Evolutionary conservation across 2,329 filamentous ascomycete species (phyloP), one percentile per base, ranked within the genome.

Genomic region (Didymella glomerata): DNA sequence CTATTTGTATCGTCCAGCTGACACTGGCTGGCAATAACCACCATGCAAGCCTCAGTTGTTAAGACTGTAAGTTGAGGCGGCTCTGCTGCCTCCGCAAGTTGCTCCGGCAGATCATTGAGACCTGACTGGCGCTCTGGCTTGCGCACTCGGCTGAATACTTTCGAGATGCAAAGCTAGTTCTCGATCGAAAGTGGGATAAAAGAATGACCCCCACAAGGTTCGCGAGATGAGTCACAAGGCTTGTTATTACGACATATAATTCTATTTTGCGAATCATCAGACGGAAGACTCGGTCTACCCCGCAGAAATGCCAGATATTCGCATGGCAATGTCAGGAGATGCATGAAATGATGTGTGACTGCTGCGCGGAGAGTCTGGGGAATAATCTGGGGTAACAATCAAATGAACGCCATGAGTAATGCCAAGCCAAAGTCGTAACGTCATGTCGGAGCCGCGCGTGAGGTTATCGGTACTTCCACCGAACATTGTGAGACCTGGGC

Each of bases 351-450:
- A 36, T 34, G 20, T n/a, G 20, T 47, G 20, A 18, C 34, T 50
- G 41, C 32, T 45, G 45, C 38, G 38, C 11, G 28, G 11, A 42
- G 38, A 50, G 32, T 53, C 50, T 54, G 46, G 56, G 56, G 56
- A 45, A 54, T 27, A 54, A 49, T 36, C 44, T 54, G 56, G 56
- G 47, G 56, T 10, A 44, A 52, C 4, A 16, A 14, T 13, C 30
- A 51, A 55, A 51, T 51, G 27, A 54, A 54, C 53, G 54, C 58
- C 40, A 54, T 61, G 49, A 51, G 44, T 61, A 54, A 61, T 61
- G 58, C 53, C 49, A 61, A 61, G 58, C 53, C 45, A 40, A 51
- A 45, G n/a, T 48, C 57, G 24, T 47, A 48, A 55, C 42, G 28
- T 60, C 48, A 34, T 54, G 20, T 48, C n/a, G 10, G 51, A 47